Base-by-base conservation (phyloP, 108 stramenopile genomes). In the Fragilaria radians region DNA sequence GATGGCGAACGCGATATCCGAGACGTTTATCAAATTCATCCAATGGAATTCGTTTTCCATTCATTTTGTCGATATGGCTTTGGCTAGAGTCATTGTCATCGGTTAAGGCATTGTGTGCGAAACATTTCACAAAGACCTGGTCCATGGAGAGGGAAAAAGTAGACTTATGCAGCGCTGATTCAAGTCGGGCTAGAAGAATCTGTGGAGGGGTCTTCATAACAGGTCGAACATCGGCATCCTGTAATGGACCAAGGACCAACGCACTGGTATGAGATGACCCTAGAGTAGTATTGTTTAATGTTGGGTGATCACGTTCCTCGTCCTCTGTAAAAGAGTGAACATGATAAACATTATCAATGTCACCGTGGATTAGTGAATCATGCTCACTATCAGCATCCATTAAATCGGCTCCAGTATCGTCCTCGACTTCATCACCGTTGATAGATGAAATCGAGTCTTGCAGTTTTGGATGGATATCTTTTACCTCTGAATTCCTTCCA, bases 1-100 rank as follows among this genome's bases (percentile, higher is more conserved):
- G 54, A 52, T 66, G 71, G 36, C 67, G 65, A 17, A 48, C 57
- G 1, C 77, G 63, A 33, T 71, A 68, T 31, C 81, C 81, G 24
- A 82, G 58, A 42, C 78, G 52, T 29, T 62, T 69, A 48, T 82
- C 77, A 51, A 76, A 79, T 23, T 76, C 77, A 47, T 80, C 74
- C 22, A 63, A 69, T 9, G 9, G 26, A 22, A 9, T 9, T 55
- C 28, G 5, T 29, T 55, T 55, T 14, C 28, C 14, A 9, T 29
- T 28, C 29, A 29, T 14, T 24, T 5, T 7, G 7, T 5, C 54
- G 27, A 47, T 11, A 9, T 60, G 45, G 46, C 14, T 17, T 4
- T 21, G 17, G 7, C 59, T 5, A 26, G 7, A 14, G 14, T 42
- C 36, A 29, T 9, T 55, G 50, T 9, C n/a, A 51, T 7, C n/a